phyloP scores from a whole-genome alignment of 2,329 filamentous ascomycete genomes.

The Fusarium zealandicum region DNA sequence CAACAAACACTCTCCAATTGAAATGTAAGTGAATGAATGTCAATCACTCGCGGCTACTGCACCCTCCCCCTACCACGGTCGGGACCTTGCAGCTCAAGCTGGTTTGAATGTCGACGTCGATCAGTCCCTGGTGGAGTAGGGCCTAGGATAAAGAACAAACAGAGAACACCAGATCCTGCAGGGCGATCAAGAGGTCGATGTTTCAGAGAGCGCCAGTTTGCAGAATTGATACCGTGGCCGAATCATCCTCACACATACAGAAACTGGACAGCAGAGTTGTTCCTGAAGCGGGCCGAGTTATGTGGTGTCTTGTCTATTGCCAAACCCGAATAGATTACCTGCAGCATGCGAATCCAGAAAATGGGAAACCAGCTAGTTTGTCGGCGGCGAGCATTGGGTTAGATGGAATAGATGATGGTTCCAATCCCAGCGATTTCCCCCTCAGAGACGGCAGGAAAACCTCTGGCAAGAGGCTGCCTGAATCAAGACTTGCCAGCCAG shows the following conservation, averaged over 20 bases:
- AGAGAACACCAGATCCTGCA: constrained; percentile 25
- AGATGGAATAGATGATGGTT: too few species aligned
- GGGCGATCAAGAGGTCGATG: constrained; percentile 7
- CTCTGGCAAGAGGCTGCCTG: background rate
- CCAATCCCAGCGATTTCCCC: background rate
- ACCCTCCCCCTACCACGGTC: constrained; percentile 24
- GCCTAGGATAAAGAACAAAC: background rate
- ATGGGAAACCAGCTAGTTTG: background rate
- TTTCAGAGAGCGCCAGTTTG: constrained; percentile 9
- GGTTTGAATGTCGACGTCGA: constrained; percentile 23
- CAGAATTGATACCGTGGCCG: constrained; percentile 1
- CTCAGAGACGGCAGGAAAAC: background rate
- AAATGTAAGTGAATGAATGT: constrained; percentile 19
- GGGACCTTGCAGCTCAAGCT: constrained; percentile 39
- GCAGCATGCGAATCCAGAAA: background rate
- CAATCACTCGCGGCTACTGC: constrained; percentile 33
- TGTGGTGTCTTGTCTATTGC: background rate
- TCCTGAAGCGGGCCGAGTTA: background rate
- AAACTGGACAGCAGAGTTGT: background rate
- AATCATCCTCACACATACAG: background rate
- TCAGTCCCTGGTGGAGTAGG: constrained; percentile 29
- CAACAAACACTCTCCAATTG: background rate
- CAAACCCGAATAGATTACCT: constrained; percentile 16
- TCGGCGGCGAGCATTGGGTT: too few species aligned
- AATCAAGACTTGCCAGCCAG: background rate